Evolutionary conservation across 2,329 filamentous ascomycete species (phyloP).

Genomic region (Microthyrium microscopicum): DNA sequence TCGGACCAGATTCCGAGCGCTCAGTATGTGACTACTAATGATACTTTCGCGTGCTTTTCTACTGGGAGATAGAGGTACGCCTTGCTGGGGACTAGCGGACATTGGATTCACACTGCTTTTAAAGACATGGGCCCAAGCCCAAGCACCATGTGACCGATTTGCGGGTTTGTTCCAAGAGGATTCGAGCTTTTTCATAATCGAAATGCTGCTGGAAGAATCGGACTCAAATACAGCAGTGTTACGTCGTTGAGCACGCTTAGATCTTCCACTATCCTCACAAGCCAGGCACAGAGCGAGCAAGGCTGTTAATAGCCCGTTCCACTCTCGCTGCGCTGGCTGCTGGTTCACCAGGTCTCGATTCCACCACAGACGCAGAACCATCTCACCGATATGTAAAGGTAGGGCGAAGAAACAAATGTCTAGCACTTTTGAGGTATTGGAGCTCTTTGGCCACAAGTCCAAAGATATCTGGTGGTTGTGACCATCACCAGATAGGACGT

Average conservation of each 20-base stretch:
- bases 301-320: conserved; percentile 23
- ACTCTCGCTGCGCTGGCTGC: conserved; percentile 15
- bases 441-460: conserved; percentile 16
- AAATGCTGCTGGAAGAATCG: too few relatives aligned
- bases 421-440: conserved; percentile 17
- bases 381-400: conserved; percentile 19
- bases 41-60: too few relatives aligned
- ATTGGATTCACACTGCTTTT: too few relatives aligned
- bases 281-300: conserved; percentile 21
- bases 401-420: conserved; percentile 18
- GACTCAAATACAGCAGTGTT: too few relatives aligned
- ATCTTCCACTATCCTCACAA: conserved; percentile 5
- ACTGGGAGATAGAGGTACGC: too few relatives aligned
- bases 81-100: too few relatives aligned
- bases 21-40: conserved; percentile 1
- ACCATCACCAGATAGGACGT: conserved; percentile 17
- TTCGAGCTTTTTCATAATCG: too few relatives aligned
- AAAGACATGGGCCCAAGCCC: too few relatives aligned
- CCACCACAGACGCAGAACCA: conserved; percentile 23
- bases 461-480: conserved; percentile 18
- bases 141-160: too few relatives aligned
- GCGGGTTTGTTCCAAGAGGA: too few relatives aligned
- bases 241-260: too few relatives aligned
- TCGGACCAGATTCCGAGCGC: conserved; percentile 3
- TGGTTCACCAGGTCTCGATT: conserved; percentile 16